A percentile compares a stretch with the other conserved stretches of the same genome.
Conservation (phyloP, 176 grass and related monocot species). For the Metroxylon sagu region DNA sequence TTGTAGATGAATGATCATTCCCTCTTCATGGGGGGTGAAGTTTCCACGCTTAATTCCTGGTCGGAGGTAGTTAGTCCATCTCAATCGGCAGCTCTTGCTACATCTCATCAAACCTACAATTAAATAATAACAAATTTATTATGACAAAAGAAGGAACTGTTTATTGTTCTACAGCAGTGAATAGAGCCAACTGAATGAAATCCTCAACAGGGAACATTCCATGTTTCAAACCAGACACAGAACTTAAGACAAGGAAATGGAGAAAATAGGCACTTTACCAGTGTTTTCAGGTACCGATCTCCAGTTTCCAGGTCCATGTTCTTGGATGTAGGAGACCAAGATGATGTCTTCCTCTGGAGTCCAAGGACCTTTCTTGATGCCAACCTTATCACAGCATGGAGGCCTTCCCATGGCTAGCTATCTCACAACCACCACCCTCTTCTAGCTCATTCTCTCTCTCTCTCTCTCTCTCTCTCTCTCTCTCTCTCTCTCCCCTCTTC, state of each 20-base stretch:
- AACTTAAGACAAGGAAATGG: too few relatives aligned
- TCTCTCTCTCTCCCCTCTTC: too few relatives aligned
- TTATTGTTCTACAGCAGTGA: too few relatives aligned
- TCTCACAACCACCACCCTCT: not conserved
- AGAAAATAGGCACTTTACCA: constrained; percentile 12
- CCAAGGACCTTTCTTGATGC: constrained; percentile 90
- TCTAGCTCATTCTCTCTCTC: too few relatives aligned
- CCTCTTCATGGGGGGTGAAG: constrained; percentile 67
- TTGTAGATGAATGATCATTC: constrained; percentile 75
- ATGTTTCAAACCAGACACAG: not conserved
- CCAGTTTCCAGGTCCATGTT: constrained; percentile 83
- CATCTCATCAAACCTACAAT: constrained; percentile 52
- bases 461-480: too few relatives aligned
- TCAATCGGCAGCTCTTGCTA: constrained; percentile 84
- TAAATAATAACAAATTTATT: not conserved
- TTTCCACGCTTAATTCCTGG: constrained; percentile 71
- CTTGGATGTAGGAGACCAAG: constrained; percentile 82
- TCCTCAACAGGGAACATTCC: not conserved
- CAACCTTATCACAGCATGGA: constrained; percentile 75
- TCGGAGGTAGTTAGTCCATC: constrained; percentile 88
- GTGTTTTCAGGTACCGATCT: constrained; percentile 59
- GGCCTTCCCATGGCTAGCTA: constrained; percentile 47
- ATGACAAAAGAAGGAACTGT: too few relatives aligned
- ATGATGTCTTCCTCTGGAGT: constrained; percentile 84
- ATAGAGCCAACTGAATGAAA: too few relatives aligned